phyloP scores from a whole-genome alignment of 2,329 filamentous ascomycete genomes.

The Botrytis squamosa region DNA sequence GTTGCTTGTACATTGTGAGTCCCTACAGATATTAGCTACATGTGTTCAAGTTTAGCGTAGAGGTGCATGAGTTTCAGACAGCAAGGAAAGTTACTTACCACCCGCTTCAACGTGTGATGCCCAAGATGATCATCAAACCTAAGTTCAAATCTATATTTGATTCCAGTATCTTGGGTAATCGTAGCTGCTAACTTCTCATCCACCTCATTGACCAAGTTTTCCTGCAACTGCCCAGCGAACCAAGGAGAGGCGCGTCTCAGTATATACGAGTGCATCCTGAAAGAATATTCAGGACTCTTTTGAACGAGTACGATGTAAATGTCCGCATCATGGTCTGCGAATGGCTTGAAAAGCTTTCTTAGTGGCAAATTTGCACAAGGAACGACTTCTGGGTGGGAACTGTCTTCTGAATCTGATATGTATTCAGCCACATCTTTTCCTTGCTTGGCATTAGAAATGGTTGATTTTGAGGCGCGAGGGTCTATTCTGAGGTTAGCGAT shows the following conservation, averaged over 20 bases:
- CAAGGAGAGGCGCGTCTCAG: slow-evolving; percentile 1
- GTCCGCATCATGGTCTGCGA: neutral
- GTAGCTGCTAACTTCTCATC: fast-evolving
- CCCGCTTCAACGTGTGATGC: neutral
- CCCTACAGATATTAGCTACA: neutral
- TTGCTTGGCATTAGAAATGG: too few relatives aligned
- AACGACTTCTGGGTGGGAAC: neutral
- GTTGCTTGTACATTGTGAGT: neutral
- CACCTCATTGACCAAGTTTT: neutral
- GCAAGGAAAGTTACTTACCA: neutral
- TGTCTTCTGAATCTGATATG: too few relatives aligned
- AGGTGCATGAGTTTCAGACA: neutral
- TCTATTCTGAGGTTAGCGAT: too few relatives aligned
- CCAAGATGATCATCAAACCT: neutral
- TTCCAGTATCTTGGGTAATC: neutral
- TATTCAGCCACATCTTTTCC: too few relatives aligned
- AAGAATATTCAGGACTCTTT: neutral
- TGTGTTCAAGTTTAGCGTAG: neutral
- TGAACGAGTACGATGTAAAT: neutral
- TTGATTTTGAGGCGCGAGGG: too few relatives aligned
- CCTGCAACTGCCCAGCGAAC: neutral
- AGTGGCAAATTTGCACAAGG: neutral
- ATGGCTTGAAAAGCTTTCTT: neutral
- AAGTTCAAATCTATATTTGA: slow-evolving; percentile 7
- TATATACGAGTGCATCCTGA: neutral